phyloP scores from a whole-genome alignment of 257 asterid species.

The Rauvolfia tetraphylla region DNA sequence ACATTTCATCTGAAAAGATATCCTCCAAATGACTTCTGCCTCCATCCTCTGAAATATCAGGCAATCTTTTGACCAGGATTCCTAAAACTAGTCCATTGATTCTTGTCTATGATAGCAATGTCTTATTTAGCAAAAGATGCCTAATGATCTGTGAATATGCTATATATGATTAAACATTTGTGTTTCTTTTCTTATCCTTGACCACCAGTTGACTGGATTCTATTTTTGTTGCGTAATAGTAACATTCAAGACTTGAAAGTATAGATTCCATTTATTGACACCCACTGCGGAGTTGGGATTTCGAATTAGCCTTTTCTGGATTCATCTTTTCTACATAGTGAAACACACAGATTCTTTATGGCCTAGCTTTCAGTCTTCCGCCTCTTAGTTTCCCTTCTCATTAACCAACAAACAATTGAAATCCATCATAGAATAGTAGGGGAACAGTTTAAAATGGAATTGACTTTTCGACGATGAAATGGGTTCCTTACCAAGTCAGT shows the following conservation, averaged over 20 bases:
- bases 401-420: no score
- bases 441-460: not conserved
- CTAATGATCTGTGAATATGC: not conserved
- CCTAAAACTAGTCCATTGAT: not conserved
- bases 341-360: not conserved
- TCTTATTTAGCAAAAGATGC: not conserved
- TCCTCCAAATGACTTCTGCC: not conserved
- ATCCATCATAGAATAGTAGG: no score
- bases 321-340: not conserved
- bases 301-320: not conserved
- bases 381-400: not conserved
- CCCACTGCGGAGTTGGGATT: not conserved
- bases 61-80: not conserved
- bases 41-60: not conserved
- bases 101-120: not conserved
- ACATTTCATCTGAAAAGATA: not conserved
- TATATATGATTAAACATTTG: not conserved
- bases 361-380: not conserved
- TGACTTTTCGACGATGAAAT: not conserved
- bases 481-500: no score
- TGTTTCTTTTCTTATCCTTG: not conserved
- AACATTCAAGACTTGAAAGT: constrained; percentile 1
- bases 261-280: constrained; percentile 7
- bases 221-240: not conserved
- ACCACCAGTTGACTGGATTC: not conserved